phyloP scores from a whole-genome alignment of 352 stramenopile genomes.

The Pythium dissotocum region DNA sequence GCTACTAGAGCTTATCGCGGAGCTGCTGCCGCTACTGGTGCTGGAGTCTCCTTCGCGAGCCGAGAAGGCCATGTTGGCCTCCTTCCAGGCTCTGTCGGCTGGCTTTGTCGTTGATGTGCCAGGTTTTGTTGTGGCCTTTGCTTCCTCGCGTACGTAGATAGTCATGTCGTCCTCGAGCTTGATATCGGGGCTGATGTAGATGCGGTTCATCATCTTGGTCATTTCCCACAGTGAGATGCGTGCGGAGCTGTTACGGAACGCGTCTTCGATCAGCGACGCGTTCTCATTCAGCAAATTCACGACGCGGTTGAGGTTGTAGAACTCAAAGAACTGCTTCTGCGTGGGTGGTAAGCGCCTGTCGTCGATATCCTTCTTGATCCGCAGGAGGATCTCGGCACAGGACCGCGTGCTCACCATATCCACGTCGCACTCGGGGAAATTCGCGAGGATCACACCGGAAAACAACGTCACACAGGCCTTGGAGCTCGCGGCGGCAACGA shows the following conservation, averaged over 20 bases:
- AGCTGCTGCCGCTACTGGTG: not conserved
- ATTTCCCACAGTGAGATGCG: constrained; percentile 31
- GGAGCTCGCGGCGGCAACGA: constrained; percentile 37
- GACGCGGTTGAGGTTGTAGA: constrained; percentile 36
- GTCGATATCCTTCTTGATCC: constrained; percentile 31
- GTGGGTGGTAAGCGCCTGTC: constrained; percentile 17
- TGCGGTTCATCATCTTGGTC: constrained; percentile 36
- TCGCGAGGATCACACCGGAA: constrained; percentile 22
- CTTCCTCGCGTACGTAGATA: constrained; percentile 18
- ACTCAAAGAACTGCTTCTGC: constrained; percentile 31
- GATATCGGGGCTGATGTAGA: constrained; percentile 27
- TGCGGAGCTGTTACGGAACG: constrained; percentile 19
- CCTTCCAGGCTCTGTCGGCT: not conserved
- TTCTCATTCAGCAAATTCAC: constrained; percentile 35
- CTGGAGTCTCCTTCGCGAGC: not conserved
- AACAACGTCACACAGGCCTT: constrained; percentile 32
- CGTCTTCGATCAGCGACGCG: constrained; percentile 28
- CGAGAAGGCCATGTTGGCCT: constrained; percentile 4
- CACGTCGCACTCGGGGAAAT: constrained; percentile 50
- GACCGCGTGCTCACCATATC: constrained; percentile 27
- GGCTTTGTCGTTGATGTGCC: not conserved
- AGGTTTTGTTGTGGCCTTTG: not conserved
- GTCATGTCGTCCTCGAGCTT: constrained; percentile 30
- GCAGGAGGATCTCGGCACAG: constrained; percentile 28
- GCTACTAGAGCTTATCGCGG: not conserved